Base-by-base conservation (phyloP, 2,329 filamentous ascomycete genomes). In the Xylariaceae sp. region DNA sequence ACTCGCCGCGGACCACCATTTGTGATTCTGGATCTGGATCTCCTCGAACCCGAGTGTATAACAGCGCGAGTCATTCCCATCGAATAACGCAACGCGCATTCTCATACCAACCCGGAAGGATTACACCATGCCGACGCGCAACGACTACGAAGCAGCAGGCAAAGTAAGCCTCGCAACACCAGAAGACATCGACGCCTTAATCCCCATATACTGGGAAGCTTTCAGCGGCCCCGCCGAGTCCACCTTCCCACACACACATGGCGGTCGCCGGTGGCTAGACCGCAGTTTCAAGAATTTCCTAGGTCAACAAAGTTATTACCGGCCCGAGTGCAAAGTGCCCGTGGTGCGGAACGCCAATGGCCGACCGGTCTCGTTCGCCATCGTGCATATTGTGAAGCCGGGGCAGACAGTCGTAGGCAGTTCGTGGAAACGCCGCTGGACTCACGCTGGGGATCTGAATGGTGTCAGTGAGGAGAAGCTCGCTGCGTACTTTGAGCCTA, bases 221-320 rank as follows among this genome's bases (percentile, higher is more conserved):
- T 64, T 61, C 34, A 55, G 48, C 43, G 58, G 58, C 11, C 60
- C 61, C 3, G 62, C 54, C 5, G 61, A 62, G 39, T 36, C 51
- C 14, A 45, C 59, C 12, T 64, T 65, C 40, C 62, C 60, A 5
- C 61, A 60, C 11, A 62, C 57, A 11, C 58, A 63, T 2, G 51
- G 45, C 31, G 62, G 60, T 9, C 59, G 58, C 18, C 51, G 50
- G 34, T 64, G 60, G 61, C 54, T 64, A 2, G 51, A 61, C 50
- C 57, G 62, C 42, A 61, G 59, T 42, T 64, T 65, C 36, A 45
- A 60, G 34, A 63, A 62, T 40, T 63, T 61, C 49, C 50, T 64
- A 2, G 53, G 55, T 38, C 48, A 51, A 33, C 55, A 54, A 41
- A 63, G 60, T 16, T 60, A 58, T 33, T 63, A 60, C 40, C 59